Evolutionary conservation across 352 stramenopile genomes (phyloP).

Genomic region (Thalassiosira livingstoniorum): DNA sequence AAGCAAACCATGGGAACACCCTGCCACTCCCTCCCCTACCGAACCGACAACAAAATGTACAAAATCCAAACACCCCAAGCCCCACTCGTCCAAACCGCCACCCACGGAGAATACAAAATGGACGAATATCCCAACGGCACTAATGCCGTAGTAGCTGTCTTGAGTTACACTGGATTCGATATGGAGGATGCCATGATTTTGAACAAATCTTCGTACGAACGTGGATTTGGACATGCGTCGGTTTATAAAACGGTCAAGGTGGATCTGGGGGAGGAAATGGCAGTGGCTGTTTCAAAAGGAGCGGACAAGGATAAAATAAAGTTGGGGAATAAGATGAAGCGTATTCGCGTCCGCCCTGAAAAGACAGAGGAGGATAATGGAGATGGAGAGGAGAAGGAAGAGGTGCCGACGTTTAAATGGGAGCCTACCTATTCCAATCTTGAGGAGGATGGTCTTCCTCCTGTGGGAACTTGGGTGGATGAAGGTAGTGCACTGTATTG

Average conservation of each 20-base stretch:
- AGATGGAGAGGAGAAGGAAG: too few species aligned
- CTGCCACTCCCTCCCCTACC: constrained; percentile 94
- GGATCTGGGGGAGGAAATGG: constrained; percentile 88
- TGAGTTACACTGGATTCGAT: constrained; percentile 97
- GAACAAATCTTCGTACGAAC: constrained; percentile 98
- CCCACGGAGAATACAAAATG: constrained; percentile 96
- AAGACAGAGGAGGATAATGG: too few species aligned
- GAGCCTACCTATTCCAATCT: constrained; percentile 84
- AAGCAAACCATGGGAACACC: constrained; percentile 99
- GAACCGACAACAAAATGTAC: constrained; percentile 99
- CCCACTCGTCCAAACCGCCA: constrained; percentile 97
- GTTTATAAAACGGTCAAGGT: constrained; percentile 99
- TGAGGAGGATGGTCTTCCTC: constrained; percentile 96
- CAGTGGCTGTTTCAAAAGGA: constrained; percentile 83
- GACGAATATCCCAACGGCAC: constrained; percentile 99
- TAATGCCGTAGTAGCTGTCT: constrained; percentile 99
- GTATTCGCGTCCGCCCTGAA: constrained; percentile 41
- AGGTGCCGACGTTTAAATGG: constrained; percentile 52
- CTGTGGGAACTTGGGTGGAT: constrained; percentile 94
- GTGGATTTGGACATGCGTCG: constrained; percentile 96
- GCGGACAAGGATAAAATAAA: constrained; percentile 88
- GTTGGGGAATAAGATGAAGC: constrained; percentile 92
- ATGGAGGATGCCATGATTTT: constrained; percentile 99
- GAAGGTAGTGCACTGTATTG: constrained; percentile 96
- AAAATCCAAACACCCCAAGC: constrained; percentile 98